A percentile compares a stretch with the other conserved stretches of the same genome.
Conservation (phyloP, 1,284 basidiomycete species). For the Cutaneotrichosporon arboriforme region DNA sequence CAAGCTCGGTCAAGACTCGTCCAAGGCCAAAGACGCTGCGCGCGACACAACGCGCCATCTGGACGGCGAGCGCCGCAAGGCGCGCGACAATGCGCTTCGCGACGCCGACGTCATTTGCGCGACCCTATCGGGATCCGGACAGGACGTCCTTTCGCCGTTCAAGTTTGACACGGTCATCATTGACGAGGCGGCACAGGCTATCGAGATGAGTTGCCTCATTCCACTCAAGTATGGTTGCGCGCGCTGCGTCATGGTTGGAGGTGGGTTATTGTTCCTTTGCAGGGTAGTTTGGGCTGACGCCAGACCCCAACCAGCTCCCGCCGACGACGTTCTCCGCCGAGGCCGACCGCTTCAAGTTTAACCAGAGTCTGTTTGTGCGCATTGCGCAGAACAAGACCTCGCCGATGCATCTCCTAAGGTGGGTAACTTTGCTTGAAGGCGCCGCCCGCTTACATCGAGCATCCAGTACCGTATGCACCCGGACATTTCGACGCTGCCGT, state of each 20-base stretch:
- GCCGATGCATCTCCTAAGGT: constrained; percentile 87
- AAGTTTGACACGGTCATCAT: constrained; percentile 96
- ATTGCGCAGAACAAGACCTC: constrained; percentile 72
- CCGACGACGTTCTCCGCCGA: constrained; percentile 90
- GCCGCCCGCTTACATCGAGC: constrained; percentile 21
- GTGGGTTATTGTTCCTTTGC: constrained; percentile 48
- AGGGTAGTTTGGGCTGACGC: constrained; percentile 5
- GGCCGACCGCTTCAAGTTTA: constrained; percentile 75
- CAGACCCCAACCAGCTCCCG: constrained; percentile 93
- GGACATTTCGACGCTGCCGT: constrained; percentile 85
- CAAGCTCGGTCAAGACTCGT: constrained; percentile 62
- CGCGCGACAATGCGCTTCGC: constrained; percentile 68
- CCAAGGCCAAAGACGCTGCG: constrained; percentile 73
- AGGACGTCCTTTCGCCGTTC: constrained; percentile 75
- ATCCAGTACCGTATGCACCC: constrained; percentile 99
- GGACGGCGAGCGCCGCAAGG: constrained; percentile 69
- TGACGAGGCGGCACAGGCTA: constrained; percentile 96
- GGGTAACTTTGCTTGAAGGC: constrained; percentile 15
- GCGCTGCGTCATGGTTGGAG: constrained; percentile 91
- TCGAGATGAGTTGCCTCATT: constrained; percentile 94
- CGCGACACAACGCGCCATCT: constrained; percentile 64
- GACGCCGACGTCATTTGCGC: constrained; percentile 92
- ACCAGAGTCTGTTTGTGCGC: constrained; percentile 88
- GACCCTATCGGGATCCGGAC: constrained; percentile 87
- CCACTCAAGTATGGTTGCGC: constrained; percentile 83